phyloP scores from a whole-genome alignment of 495 filamentous ascomycete genomes.

The Aspergillus leporis region DNA sequence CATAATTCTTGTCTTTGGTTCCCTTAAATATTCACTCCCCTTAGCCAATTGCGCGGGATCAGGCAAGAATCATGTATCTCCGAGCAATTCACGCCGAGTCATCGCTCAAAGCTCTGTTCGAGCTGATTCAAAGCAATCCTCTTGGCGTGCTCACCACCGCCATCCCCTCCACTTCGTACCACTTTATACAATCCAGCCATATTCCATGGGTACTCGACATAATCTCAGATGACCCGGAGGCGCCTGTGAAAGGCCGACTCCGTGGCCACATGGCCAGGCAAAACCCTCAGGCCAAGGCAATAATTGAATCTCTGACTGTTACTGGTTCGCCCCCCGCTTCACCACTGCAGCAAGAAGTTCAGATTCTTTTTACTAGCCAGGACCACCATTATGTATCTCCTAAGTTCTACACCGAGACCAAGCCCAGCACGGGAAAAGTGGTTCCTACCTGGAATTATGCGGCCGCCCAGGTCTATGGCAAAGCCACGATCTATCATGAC shows the following conservation, averaged over 20 bases:
- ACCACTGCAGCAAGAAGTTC: constrained; percentile 30
- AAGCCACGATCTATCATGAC: constrained; percentile 47
- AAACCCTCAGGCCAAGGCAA: constrained; percentile 57
- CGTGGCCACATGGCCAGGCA: constrained; percentile 56
- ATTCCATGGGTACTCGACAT: constrained; percentile 58
- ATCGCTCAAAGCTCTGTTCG: constrained; percentile 36
- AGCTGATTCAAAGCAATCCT: constrained; percentile 53
- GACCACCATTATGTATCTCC: constrained; percentile 59
- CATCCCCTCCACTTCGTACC: constrained; percentile 42
- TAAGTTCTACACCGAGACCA: constrained; percentile 60
- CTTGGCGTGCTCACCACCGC: constrained; percentile 57
- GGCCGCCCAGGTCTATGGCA: constrained; percentile 57
- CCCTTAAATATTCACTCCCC: background rate
- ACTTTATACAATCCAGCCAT: constrained; percentile 54
- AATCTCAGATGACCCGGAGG: constrained; percentile 23
- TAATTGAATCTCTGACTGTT: constrained; percentile 43
- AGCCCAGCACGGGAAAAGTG: constrained; percentile 55
- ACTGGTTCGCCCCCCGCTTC: background rate
- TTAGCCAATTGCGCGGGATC: background rate
- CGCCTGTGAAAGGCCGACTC: constrained; percentile 35
- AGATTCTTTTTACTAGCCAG: constrained; percentile 54
- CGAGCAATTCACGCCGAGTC: constrained; percentile 47
- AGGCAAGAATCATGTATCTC: constrained; percentile 46
- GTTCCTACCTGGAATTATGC: constrained; percentile 65
- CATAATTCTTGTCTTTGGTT: background rate